These are phyloP conservation scores for Westerdykella aurantiaca DNA, from an alignment of 2,329 filamentous ascomycete genomes.

Conservation along the genomic window DNA sequence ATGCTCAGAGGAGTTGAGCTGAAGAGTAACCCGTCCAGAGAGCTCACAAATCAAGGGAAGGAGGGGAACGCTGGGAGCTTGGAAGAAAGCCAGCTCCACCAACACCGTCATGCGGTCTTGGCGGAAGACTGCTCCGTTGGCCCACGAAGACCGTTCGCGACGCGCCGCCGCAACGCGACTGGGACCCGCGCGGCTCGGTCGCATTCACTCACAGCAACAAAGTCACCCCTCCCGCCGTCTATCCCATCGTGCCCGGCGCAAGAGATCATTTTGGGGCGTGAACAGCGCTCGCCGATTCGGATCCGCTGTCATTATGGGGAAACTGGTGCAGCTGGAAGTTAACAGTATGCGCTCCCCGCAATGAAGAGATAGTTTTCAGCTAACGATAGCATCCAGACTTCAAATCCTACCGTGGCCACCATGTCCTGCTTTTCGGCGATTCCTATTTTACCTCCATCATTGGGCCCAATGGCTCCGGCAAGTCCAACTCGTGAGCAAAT, in stretches of 20 bases:
- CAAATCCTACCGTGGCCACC: slow-evolving; percentile 98
- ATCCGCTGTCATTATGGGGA: slow-evolving; percentile 65
- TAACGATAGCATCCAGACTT: slow-evolving; percentile 59
- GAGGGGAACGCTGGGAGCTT: no score
- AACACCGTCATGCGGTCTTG: no score
- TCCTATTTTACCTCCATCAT: slow-evolving; percentile 99
- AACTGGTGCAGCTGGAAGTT: slow-evolving; percentile 88
- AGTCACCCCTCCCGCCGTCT: not conserved
- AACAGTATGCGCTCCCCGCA: slow-evolving; percentile 60
- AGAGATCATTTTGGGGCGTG: not conserved
- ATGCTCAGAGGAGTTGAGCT: not conserved
- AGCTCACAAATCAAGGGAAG: no score
- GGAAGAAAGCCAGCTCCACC: no score
- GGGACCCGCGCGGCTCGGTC: no score
- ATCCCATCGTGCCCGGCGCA: not conserved
- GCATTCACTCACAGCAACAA: not conserved
- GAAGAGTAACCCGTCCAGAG: no score
- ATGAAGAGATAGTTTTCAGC: no score
- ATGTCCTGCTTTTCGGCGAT: slow-evolving; percentile 89
- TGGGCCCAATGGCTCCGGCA: slow-evolving; percentile 97
- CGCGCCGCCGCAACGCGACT: no score
- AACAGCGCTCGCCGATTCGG: not conserved
- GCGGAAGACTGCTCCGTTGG: no score
- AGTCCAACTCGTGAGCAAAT: slow-evolving; percentile 80
- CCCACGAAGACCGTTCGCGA: no score